Percentiles rank a stretch among this genome's conserved stretches.
These are phyloP conservation scores for Botrytis sinoallii DNA, from an alignment of 2,329 filamentous ascomycete species.

Conservation along the genomic window DNA sequence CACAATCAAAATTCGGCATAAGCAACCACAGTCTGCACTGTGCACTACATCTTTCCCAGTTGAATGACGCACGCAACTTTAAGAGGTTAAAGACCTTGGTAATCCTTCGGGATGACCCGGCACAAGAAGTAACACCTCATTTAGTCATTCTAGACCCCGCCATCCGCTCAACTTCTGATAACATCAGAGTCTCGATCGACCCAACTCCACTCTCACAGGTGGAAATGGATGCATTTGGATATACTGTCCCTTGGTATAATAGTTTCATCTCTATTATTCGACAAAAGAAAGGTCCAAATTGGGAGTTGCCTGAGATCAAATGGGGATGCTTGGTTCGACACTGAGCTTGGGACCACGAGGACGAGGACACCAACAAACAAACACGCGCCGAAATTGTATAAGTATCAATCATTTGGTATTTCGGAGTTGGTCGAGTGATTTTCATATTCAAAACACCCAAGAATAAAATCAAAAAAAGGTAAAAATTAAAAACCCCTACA, in stretches of 20 bases:
- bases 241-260: no score
- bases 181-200: neutral
- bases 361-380: neutral
- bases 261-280: no score
- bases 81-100: neutral
- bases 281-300: no score
- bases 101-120: neutral
- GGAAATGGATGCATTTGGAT: no score
- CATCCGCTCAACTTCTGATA: no score
- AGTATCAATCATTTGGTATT: neutral
- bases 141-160: no score
- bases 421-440: neutral
- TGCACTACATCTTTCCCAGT: no score
- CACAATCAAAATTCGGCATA: neutral
- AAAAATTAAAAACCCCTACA: neutral
- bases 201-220: fast-evolving
- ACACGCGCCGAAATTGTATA: neutral
- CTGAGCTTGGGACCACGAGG: neutral
- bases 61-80: no score
- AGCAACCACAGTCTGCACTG: no score
- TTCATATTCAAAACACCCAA: neutral
- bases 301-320: neutral
- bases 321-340: neutral
- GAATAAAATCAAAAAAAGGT: neutral
- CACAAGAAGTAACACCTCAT: neutral